These are phyloP conservation scores for Apiospora malaysiana DNA, from an alignment of 2,329 filamentous ascomycete genomes.

Conservation along the genomic window DNA sequence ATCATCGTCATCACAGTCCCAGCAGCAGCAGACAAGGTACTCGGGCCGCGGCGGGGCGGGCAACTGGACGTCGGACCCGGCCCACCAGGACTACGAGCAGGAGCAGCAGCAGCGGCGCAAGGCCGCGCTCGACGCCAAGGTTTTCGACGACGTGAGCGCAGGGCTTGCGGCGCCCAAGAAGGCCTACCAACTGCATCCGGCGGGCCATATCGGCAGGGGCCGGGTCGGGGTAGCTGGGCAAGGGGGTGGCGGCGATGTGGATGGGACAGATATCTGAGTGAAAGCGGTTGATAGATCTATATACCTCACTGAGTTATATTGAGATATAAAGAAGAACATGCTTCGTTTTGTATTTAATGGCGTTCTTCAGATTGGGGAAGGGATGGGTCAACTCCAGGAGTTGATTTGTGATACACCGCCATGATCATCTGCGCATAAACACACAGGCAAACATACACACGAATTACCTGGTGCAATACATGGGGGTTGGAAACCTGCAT, in stretches of 20 bases:
- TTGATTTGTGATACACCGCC: neutral
- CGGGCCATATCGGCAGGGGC: conserved; percentile 3
- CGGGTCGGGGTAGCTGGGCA: neutral
- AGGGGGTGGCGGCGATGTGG: neutral
- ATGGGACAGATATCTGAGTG: neutral
- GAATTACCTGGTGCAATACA: neutral
- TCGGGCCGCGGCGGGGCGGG: conserved; percentile 56
- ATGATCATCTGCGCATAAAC: neutral
- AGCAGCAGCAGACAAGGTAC: conserved; percentile 9
- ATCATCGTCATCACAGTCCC: neutral
- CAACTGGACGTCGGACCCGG: conserved; percentile 49
- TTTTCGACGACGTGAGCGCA: conserved; percentile 35
- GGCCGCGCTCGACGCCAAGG: conserved; percentile 37
- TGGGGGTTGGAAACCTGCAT: neutral
- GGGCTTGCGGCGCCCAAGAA: conserved; percentile 35
- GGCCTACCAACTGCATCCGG: conserved; percentile 26
- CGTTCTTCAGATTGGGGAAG: neutral
- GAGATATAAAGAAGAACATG: neutral
- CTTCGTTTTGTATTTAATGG: neutral
- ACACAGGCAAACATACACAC: neutral
- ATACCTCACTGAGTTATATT: neutral
- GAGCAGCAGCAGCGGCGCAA: conserved; percentile 36
- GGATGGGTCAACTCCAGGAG: neutral
- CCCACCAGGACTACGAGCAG: conserved; percentile 26
- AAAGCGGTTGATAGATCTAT: neutral